Percentiles rank a stretch among this genome's conserved stretches.
These are phyloP conservation scores for Fraxinus greggii DNA, from an alignment of 305 asterid genomes.

Conservation along the genomic window DNA sequence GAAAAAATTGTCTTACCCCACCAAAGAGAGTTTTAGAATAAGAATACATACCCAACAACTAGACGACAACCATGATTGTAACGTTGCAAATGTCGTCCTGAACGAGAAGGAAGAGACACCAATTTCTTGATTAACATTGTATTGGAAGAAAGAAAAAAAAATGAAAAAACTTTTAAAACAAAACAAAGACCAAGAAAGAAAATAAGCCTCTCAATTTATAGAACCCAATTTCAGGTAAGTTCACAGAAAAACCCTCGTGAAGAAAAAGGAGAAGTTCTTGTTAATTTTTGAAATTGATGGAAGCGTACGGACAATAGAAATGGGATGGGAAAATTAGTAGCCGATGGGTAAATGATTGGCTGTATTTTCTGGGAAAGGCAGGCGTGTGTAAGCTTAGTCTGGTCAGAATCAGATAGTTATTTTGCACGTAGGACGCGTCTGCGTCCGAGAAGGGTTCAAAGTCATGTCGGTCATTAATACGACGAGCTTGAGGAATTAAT, in stretches of 20 bases:
- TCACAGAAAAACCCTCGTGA: neutral
- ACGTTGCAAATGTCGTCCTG: slow-evolving; percentile 69
- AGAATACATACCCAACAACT: slow-evolving; percentile 84
- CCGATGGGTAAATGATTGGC: neutral
- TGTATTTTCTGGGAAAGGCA: neutral
- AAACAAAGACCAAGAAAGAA: neutral
- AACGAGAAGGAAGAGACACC: slow-evolving; percentile 41
- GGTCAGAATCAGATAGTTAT: neutral
- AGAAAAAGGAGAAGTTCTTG: neutral
- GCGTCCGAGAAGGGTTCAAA: neutral
- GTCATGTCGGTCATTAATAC: neutral
- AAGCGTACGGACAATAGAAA: neutral
- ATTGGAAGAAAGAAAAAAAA: neutral
- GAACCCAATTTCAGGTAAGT: neutral
- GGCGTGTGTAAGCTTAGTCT: neutral
- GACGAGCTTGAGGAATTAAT: neutral
- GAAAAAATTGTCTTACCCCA: neutral
- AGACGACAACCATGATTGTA: slow-evolving; percentile 80
- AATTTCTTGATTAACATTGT: slow-evolving; percentile 39
- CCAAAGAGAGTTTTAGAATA: neutral
- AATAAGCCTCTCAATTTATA: neutral
- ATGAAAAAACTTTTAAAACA: neutral
- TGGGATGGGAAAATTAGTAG: neutral
- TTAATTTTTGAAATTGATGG: neutral
- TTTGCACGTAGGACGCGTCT: neutral